Base-by-base conservation (phyloP, 345 rosid species). In the Gossypium rotundifolium region DNA sequence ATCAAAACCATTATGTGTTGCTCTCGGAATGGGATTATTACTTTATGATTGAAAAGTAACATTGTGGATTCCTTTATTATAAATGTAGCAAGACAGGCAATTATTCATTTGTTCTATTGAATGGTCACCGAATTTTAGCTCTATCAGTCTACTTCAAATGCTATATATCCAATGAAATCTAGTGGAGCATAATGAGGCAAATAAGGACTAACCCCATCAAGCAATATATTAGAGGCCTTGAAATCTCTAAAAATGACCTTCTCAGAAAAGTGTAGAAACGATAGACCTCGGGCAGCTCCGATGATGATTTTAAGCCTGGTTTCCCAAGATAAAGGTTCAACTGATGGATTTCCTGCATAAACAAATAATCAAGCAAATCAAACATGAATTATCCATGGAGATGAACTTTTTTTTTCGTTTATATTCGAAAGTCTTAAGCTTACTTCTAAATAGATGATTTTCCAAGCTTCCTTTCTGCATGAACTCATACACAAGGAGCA, bases 211-310 rank as follows among this genome's bases (percentile, higher is more conserved):
- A 94, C 98, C 88, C 62, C 78, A 64, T 90, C 97, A 25, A 94
- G 87, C 78, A 92, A 83, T 65, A 94, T 88, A 78, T 89, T 92
- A 3, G 96, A 87, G 53, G 98, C 89, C 86, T 90, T 89, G 75
- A 94, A 92, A 81, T 92, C 96, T 76, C 93, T 81, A 78, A 90
- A 87, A 73, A 92, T 92, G 84, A 94, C 89, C 79, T 87, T 82
- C 83, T 90, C 89, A 16, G 87, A 89, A 53, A 86, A 68, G 77
- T 94, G 98, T 52, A 90, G 83, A 81, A 88, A 91, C 22, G 88
- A 87, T 60, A 94, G 86, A 65, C 93, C 97, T 58, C 84, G 87
- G 68, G 97, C 97, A 38, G 97, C 93, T 83, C 93, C 97, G 65
- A 84, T 80, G 33, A 86, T 88, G 76, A 91, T 91, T 81, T 85